phyloP scores from a whole-genome alignment of 2,329 filamentous ascomycete species.

The Claviceps sorghi region DNA sequence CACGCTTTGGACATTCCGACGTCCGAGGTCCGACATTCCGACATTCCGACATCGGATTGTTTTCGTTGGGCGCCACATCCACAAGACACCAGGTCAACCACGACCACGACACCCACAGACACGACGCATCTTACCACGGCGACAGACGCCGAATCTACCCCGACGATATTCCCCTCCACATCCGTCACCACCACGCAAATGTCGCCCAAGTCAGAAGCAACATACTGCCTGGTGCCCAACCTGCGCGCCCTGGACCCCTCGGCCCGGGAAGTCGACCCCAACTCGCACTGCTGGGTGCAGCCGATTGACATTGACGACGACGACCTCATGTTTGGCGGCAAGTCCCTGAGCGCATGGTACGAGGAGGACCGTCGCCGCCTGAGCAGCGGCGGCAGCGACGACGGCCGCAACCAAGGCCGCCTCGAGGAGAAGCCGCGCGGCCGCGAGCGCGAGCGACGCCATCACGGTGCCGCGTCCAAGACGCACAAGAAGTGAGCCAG shows the following conservation, averaged over 20 bases:
- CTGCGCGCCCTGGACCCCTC: conserved; percentile 18
- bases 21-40: no score
- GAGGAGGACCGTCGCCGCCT: conserved; percentile 31
- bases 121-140: not conserved
- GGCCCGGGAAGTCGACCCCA: conserved; percentile 19
- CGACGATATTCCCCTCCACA: not conserved
- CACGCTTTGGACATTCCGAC: no score
- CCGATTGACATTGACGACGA: conserved; percentile 46
- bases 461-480: not conserved
- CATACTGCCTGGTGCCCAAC: conserved; percentile 20
- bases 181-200: conserved; percentile 2
- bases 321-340: conserved; percentile 46
- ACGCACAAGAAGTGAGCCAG: not conserved
- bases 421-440: conserved; percentile 8
- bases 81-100: not conserved
- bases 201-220: conserved; percentile 10
- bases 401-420: conserved; percentile 21
- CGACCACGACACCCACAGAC: not conserved
- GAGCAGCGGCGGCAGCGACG: conserved; percentile 22
- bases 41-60: no score
- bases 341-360: conserved; percentile 44
- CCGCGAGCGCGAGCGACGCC: conserved; percentile 15
- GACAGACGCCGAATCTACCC: not conserved
- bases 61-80: no score
- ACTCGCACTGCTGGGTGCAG: conserved; percentile 31